phyloP scores from a whole-genome alignment of 2,329 filamentous ascomycete species.

The Alternaria brassicicola region DNA sequence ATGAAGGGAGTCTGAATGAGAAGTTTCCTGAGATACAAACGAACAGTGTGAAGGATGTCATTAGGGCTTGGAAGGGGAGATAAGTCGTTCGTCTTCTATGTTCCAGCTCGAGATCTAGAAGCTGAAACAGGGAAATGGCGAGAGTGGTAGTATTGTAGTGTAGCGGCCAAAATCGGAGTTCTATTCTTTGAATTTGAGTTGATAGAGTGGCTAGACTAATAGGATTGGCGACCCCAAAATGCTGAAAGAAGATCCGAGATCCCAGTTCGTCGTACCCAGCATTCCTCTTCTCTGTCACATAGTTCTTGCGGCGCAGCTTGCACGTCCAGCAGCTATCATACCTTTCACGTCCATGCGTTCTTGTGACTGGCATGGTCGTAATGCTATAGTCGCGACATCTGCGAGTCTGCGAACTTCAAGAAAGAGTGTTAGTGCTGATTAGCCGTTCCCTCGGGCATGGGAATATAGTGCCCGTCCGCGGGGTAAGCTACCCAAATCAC shows the following conservation, averaged over 20 bases:
- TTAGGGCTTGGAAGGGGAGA: not conserved
- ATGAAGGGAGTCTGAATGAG: constrained; percentile 21
- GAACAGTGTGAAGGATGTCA: not conserved
- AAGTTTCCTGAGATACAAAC: constrained; percentile 9
- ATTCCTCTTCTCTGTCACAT: not conserved
- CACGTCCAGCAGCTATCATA: not conserved
- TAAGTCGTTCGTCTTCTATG: not conserved
- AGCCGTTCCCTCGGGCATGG: not conserved
- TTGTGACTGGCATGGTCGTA: not conserved
- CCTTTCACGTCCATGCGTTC: not conserved
- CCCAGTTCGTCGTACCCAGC: not conserved
- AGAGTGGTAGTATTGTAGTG: not conserved
- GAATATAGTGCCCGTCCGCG: too few relatives aligned
- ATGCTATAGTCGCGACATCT: not conserved
- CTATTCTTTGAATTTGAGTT: fast-evolving
- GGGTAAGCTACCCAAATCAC: too few relatives aligned
- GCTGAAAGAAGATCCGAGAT: not conserved
- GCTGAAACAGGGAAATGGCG: too few relatives aligned
- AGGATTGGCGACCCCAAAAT: not conserved
- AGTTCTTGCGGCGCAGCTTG: not conserved
- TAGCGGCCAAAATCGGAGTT: not conserved
- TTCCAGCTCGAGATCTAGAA: not conserved
- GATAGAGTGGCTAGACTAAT: not conserved
- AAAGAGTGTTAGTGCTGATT: not conserved
- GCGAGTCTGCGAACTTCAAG: not conserved